These are phyloP conservation scores for Dendrobium huoshanense DNA, from an alignment of 106 monocot species.

Conservation along the genomic window DNA sequence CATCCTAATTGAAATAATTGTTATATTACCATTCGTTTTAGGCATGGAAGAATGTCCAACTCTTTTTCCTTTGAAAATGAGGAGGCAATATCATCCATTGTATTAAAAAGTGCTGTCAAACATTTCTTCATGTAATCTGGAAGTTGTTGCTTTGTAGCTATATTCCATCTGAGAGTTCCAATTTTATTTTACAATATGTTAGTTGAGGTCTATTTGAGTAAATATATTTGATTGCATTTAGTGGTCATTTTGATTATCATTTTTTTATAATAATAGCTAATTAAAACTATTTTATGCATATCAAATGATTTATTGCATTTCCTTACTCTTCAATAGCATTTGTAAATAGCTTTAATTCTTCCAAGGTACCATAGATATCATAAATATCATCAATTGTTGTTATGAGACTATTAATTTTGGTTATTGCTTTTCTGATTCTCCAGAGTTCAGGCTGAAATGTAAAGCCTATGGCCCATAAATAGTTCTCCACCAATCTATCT, in stretches of 20 bases:
- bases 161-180: constrained; percentile 16
- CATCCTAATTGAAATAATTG: background rate
- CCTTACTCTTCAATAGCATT: constrained; percentile 36
- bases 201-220: background rate
- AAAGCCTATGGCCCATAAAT: constrained; percentile 19
- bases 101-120: constrained; percentile 16
- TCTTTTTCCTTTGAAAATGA: background rate
- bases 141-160: constrained; percentile 5
- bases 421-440: constrained; percentile 5
- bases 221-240: too few relatives aligned
- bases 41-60: constrained; percentile 5
- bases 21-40: background rate
- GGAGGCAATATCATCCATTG: constrained; percentile 12
- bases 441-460: constrained; percentile 13
- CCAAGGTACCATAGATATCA: constrained; percentile 50
- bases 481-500: constrained; percentile 45
- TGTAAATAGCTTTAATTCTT: constrained; percentile 53
- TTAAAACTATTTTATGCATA: too few relatives aligned
- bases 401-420: constrained; percentile 20
- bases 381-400: constrained; percentile 51
- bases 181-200: too few relatives aligned
- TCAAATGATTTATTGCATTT: background rate
- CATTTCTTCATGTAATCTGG: constrained; percentile 27
- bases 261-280: too few relatives aligned
- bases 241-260: too few relatives aligned